Base-by-base conservation (phyloP, 208 protist genomes). In the Plasmodiophora brassicae region DNA sequence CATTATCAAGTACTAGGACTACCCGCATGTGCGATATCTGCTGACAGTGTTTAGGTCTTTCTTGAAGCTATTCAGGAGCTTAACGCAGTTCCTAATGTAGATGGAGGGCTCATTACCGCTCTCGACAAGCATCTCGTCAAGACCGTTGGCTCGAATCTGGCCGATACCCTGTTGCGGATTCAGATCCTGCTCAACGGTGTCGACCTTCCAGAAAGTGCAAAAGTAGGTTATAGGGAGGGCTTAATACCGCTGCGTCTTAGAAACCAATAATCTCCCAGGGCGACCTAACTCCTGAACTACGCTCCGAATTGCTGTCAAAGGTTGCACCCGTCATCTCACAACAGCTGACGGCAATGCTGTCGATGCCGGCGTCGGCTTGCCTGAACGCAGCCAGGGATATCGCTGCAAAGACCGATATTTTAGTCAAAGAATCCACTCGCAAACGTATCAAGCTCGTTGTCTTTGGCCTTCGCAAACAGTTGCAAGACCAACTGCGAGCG, bases 1-100 rank as follows among this genome's bases (percentile, higher is more conserved):
- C 65, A 78, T 78, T 78, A 44, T 78, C 65, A 78, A 38, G 65
- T 78, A 38, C 20, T 8, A n/a, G n/a, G n/a, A n/a, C 20, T 78
- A 5, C 5, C 41, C 65, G 5, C n/a, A 78, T 78, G 14, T 57
- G 20, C 14, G 65, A 78, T 44, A n/a, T n/a, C n/a, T n/a, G n/a
- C n/a, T n/a, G n/a, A n/a, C n/a, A n/a, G n/a, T n/a, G n/a, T n/a
- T n/a, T n/a, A n/a, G n/a, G n/a, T n/a, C n/a, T n/a, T n/a, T n/a
- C n/a, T n/a, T 32, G 5, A 14, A 78, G 41, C 41, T 78, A 32
- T 36, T 78, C 65, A 44, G 65, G 65, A 38, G 25, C 50, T 57
- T 25, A n/a, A 78, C 32, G 65, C n/a, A 32, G 32, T 78, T 78
- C 20, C 14, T 78, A 32, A n/a, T 78, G n/a, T 38, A 78, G 41